phyloP scores from a whole-genome alignment of 78 protist species.

The slime mould (Dictyostelium discoideum) region dicty_2.7 NC_007091.3:1223501-1224000 shows the following conservation, averaged over 20 bases:
- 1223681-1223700: conserved; percentile 24
- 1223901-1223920: background rate
- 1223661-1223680: conserved; percentile 20
- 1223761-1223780: conserved; percentile 52
- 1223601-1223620: conserved; percentile 50
- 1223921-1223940: conserved; percentile 36
- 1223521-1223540: background rate
- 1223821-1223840: conserved; percentile 34
- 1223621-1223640: conserved; percentile 50
- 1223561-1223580: conserved; percentile 68
- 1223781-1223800: conserved; percentile 10
- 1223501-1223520: background rate
- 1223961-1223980: conserved; percentile 17
- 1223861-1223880: conserved; percentile 64
- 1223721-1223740: background rate
- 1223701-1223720: conserved; percentile 25
- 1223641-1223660: background rate
- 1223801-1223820: background rate
- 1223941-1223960: background rate
- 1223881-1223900: background rate
- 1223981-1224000: conserved; percentile 47
- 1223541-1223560: background rate
- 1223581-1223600: background rate
- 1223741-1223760: background rate
- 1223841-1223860: conserved; percentile 39